A percentile compares a stretch with the other conserved stretches of the same genome.
These are phyloP conservation scores for Hymenotorrendiella dingleyae DNA, from an alignment of 2,329 filamentous ascomycete genomes.

Conservation along the genomic window DNA sequence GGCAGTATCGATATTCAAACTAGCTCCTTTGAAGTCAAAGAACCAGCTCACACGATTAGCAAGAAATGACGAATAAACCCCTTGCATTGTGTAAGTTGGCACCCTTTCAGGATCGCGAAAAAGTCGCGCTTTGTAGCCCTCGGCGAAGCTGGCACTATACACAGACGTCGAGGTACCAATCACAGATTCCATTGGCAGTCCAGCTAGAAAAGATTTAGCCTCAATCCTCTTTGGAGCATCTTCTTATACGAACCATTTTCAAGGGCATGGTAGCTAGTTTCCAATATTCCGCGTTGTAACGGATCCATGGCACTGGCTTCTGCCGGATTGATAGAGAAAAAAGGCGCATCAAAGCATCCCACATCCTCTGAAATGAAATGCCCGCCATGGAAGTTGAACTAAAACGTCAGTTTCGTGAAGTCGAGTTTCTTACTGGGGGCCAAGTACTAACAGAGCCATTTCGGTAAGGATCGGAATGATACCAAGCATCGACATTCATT, in stretches of 20 bases:
- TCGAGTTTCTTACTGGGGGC: neutral
- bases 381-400: neutral
- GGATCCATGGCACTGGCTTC: conserved; percentile 42
- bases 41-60: conserved; percentile 50
- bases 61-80: conserved; percentile 36
- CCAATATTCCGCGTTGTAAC: conserved; percentile 35
- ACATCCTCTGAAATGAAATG: conserved; percentile 32
- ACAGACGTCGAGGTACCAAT: conserved; percentile 22
- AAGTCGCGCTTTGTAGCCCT: conserved; percentile 13
- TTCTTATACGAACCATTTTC: conserved; percentile 15
- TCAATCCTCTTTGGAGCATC: neutral
- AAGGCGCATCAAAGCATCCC: conserved; percentile 33
- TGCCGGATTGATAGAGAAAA: conserved; percentile 34
- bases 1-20: conserved; percentile 50
- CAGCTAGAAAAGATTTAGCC: neutral
- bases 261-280: conserved; percentile 9
- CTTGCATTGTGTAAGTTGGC: conserved; percentile 14
- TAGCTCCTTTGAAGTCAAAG: conserved; percentile 44
- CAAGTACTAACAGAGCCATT: neutral
- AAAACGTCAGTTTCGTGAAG: neutral
- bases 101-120: neutral
- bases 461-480: conserved; percentile 22
- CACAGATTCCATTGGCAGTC: conserved; percentile 4
- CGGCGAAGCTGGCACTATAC: conserved; percentile 31
- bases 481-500: conserved; percentile 41